Base-by-base conservation (phyloP, 75 land plant species). In the Pinus taeda region DNA sequence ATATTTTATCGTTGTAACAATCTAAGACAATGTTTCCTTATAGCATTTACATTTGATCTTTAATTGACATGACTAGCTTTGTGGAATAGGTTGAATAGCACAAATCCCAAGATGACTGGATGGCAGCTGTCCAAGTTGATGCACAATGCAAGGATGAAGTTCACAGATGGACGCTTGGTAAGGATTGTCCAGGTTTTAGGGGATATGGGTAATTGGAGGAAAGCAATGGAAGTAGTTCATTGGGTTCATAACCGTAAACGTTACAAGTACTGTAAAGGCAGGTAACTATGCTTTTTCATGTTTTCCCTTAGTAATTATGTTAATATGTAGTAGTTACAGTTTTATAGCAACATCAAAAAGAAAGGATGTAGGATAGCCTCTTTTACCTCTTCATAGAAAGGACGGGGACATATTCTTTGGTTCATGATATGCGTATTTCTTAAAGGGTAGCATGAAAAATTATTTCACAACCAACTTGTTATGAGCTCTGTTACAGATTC, bases 151-250 rank as follows among this genome's bases (percentile, higher is more conserved):
- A 79, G 85, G 55, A 87, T 95, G 26, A 93, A 83, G 79, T 88
- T 89, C 64, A 78, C 93, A 75, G 98, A 93, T 64, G 91, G 90
- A 63, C 80, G 92, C 39, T 82, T 93, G 24, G 62, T 90, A 74
- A 85, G 88, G 75, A 66, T 95, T 4, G 78, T 95, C 33, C 90
- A 95, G 78, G 77, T 93, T 74, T 76, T 95, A 65, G 98, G 98
- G n/a, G 82, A 85, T 42, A 69, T 82, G 30, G 92, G 92, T 39
- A 93, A 93, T 71, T 95, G 98, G 98, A 85, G 81, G 57, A 78
- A 93, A 63, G 93, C 83, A 5, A 84, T 95, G 67, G 92, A 95
- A 83, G 92, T 95, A 42, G 90, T 95, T 79, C 92, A 95, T 57
- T 95, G 98, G 98, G 86, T 95, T 67, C 92, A 91, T 36, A 81